Base-by-base conservation (phyloP, 139 green algal genomes). In the Deuterostichococcus epilithicus region DNA sequence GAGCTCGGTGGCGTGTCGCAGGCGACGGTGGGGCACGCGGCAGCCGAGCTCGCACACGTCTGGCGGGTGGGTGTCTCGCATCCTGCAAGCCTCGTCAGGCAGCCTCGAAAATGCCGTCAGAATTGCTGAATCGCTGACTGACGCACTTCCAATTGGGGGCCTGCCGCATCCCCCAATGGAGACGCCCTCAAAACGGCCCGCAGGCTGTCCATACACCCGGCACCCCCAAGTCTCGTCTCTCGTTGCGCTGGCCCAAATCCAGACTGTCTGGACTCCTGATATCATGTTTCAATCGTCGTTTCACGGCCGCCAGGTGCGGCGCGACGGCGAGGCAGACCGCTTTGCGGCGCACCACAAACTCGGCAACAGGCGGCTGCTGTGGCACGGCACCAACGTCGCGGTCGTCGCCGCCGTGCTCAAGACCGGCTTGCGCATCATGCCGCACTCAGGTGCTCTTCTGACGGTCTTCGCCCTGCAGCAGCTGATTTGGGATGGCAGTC, bases 351-450 rank as follows among this genome's bases (percentile, higher is more conserved):
- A 84, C 70, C 47, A 28, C 13, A 63, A 39, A 1, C 38, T 84
- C 30, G 34, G 32, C 47, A 84, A 84, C 80, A 60, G 75, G 28
- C 67, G 67, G 70, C 80, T 84, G 75, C 75, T 84, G 60, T 84
- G 80, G 80, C 80, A 84, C 37, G 80, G 80, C 75, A 84, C 80
- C 75, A 84, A 81, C 71, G 77, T 84, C 36, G 80, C 80, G 22
- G 75, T 81, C 36, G 80, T 84, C 2, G 80, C 80, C 25, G 80
- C 80, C 36, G 77, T 84, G 26, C 69, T 84, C 37, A 81, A 81
- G 39, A 72, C 58, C 13, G 80, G 80, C 18, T 47, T 84, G 59
- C 72, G 80, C 42, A 84, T 84, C 80, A 84, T 84, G 80, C 80
- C 80, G 0, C 80, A 84, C 67, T 69, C 70, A 20, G 65, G 76